Evolutionary conservation across 768 basidiomycete species (phyloP).

Genomic region (Trametes cubensis): DNA sequence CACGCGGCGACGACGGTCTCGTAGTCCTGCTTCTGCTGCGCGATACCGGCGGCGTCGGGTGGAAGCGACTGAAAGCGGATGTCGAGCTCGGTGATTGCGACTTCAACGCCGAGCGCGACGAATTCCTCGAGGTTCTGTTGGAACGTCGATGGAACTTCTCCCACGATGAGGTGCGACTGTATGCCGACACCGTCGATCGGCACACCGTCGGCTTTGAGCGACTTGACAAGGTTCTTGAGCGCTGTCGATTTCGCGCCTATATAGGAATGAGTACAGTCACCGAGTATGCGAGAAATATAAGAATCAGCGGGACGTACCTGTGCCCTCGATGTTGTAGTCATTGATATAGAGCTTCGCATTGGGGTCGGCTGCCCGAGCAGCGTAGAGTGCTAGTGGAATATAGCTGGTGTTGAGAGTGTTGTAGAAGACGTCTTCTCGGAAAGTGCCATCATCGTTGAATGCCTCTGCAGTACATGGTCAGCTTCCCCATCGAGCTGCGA

Average conservation of each 20-base stretch:
- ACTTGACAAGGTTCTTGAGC: conserved; percentile 52
- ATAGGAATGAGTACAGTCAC: too few species aligned
- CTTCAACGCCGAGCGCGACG: conserved; percentile 61
- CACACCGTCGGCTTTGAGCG: conserved; percentile 46
- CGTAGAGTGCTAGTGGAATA: conserved; percentile 51
- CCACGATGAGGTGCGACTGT: conserved; percentile 60
- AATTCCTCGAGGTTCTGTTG: conserved; percentile 53
- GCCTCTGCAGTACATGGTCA: conserved; percentile 35
- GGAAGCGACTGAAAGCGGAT: conserved; percentile 56
- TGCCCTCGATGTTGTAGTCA: conserved; percentile 39
- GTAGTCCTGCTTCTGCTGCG: conserved; percentile 61
- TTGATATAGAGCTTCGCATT: conserved; percentile 57
- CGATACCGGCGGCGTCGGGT: conserved; percentile 42
- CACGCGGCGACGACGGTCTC: conserved; percentile 56
- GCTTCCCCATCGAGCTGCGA: neutral
- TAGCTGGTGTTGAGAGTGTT: conserved; percentile 48
- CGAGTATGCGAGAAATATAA: too few species aligned
- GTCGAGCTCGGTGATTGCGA: conserved; percentile 71
- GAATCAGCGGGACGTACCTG: conserved; percentile 18
- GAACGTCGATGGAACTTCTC: conserved; percentile 51
- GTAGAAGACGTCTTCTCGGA: conserved; percentile 54
- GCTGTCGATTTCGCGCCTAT: conserved; percentile 54
- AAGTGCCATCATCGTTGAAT: conserved; percentile 63
- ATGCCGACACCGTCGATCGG: conserved; percentile 67
- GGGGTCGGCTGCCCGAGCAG: conserved; percentile 57